Percentiles rank a stretch among this genome's conserved stretches.
phyloP scores from a whole-genome alignment of 116 monocot genomes.

The Posidonia oceanica region DNA sequence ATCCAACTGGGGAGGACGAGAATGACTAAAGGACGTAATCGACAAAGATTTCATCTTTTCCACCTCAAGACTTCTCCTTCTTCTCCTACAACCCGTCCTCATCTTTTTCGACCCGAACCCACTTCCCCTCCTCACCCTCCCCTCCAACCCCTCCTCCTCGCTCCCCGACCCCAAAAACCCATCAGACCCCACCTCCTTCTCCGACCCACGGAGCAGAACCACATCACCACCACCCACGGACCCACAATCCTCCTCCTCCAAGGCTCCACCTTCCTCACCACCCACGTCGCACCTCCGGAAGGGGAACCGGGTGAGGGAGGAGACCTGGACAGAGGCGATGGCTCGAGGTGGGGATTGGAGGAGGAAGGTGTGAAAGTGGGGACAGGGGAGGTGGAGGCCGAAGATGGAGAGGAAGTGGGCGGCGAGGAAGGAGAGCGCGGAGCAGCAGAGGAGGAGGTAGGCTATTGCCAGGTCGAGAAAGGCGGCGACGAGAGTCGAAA shows the following conservation, averaged over 20 bases:
- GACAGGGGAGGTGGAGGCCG: slow-evolving; percentile 49
- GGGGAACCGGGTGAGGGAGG: slow-evolving; percentile 29
- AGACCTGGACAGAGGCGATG: slow-evolving; percentile 19
- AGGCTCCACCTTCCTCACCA: background rate
- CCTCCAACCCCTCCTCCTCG: too few species aligned
- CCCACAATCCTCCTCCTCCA: background rate
- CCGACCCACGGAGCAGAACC: background rate
- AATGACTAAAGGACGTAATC: background rate
- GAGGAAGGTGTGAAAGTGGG: slow-evolving; percentile 33
- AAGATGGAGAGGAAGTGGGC: slow-evolving; percentile 45
- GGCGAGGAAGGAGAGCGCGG: slow-evolving; percentile 36
- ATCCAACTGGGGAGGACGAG: slow-evolving; percentile 3
- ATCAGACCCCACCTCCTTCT: background rate
- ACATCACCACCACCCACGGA: background rate
- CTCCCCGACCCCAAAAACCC: background rate
- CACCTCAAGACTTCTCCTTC: background rate
- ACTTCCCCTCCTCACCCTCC: too few species aligned
- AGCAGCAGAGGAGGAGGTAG: slow-evolving; percentile 53
- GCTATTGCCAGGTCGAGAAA: slow-evolving; percentile 61
- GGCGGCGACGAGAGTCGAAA: slow-evolving; percentile 43
- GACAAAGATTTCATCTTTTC: slow-evolving; percentile 2
- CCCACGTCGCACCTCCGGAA: slow-evolving; percentile 16
- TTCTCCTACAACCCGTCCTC: background rate
- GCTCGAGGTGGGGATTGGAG: slow-evolving; percentile 39
- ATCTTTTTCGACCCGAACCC: background rate